Evolutionary conservation across 2,329 filamentous ascomycete species (phyloP), one percentile per base, ranked within the genome.

Genomic region (Ceratocystis alfenasii): DNA sequence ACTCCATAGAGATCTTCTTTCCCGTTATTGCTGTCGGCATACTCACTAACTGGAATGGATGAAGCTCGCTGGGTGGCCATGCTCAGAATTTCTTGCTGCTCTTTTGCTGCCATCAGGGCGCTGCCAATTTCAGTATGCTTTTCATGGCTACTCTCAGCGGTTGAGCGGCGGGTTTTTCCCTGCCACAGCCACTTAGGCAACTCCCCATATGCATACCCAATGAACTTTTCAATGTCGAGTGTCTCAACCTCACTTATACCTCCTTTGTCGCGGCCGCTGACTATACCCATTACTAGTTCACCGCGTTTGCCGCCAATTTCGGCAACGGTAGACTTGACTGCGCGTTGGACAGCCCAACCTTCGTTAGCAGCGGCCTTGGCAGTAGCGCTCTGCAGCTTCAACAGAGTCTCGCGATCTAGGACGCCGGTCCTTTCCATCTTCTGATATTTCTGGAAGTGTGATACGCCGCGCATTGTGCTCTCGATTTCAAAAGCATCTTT

Each of bases 271-370:
- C 87, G 86, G 30, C 88, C 86, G 48, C 87, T 88, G 5, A 96
- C 91, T 80, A 95, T 95, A n/a, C 90, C 92, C 79, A 95, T 90
- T 60, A 96, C 87, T 77, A 96, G 89, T 74, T 96, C 93, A 61
- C 92, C 92, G 64, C 93, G 87, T 74, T 96, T 96, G 15, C 94
- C 93, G 70, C 90, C 90, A 48, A 99, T 84, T 75, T 96, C 94
- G 20, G 89, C 91, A 60, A 97, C 89, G 0, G 93, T 96, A 2
- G 90, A 95, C 74, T 97, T 97, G 71, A 99, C 90, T 20, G 93
- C 92, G 72, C 90, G 87, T 63, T 91, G 89, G n/a, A 95, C 89
- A 17, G 87, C 88, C 90, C 93, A 96, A 2, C 88, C 88, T 72
- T 96, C 91, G 44, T 90, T 88, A 63, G 87, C 88, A 1, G 91